Evolutionary conservation across 108 stramenopile genomes (phyloP).

Genomic region (Phaeodactylum tricornutum): DNA sequence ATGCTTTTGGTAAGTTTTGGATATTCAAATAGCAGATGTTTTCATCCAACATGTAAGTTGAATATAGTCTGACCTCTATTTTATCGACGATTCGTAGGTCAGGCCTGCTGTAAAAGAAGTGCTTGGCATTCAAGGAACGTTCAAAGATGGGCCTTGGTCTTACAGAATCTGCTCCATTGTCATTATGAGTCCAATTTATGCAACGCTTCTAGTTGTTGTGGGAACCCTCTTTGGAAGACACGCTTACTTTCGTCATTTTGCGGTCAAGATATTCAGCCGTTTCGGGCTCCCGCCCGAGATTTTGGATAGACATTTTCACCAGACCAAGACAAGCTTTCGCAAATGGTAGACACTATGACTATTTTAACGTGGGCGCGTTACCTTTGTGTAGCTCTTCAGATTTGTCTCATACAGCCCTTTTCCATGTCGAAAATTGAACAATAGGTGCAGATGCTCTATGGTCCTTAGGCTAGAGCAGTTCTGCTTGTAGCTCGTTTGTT

Average conservation of each 20-base stretch:
- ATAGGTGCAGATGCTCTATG: too few relatives aligned
- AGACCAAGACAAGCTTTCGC: slow-evolving; percentile 61
- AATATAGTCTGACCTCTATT: background rate
- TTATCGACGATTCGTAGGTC: slow-evolving; percentile 10
- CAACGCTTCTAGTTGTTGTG: slow-evolving; percentile 52
- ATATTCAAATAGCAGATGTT: slow-evolving; percentile 1
- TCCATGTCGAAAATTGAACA: too few relatives aligned
- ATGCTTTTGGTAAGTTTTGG: slow-evolving; percentile 71
- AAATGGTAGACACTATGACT: slow-evolving; percentile 80
- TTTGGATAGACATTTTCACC: slow-evolving; percentile 53
- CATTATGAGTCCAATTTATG: slow-evolving; percentile 83
- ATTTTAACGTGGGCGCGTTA: too few relatives aligned
- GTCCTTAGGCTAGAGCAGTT: too few relatives aligned
- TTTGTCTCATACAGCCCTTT: too few relatives aligned
- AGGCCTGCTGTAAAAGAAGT: slow-evolving; percentile 68
- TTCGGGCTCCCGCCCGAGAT: slow-evolving; percentile 83
- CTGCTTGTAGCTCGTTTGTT: too few relatives aligned
- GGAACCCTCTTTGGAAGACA: slow-evolving; percentile 81
- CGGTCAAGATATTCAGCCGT: slow-evolving; percentile 79
- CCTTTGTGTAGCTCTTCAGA: too few relatives aligned
- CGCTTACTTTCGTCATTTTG: slow-evolving; percentile 77
- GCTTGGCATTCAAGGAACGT: slow-evolving; percentile 52
- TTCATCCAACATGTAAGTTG: slow-evolving; percentile 2
- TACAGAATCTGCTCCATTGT: slow-evolving; percentile 74
- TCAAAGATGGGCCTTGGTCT: slow-evolving; percentile 81